Evolutionary conservation across 2,329 filamentous ascomycete genomes (phyloP), one percentile per base, ranked within the genome.

Genomic region (Pleomassaria siparia): DNA sequence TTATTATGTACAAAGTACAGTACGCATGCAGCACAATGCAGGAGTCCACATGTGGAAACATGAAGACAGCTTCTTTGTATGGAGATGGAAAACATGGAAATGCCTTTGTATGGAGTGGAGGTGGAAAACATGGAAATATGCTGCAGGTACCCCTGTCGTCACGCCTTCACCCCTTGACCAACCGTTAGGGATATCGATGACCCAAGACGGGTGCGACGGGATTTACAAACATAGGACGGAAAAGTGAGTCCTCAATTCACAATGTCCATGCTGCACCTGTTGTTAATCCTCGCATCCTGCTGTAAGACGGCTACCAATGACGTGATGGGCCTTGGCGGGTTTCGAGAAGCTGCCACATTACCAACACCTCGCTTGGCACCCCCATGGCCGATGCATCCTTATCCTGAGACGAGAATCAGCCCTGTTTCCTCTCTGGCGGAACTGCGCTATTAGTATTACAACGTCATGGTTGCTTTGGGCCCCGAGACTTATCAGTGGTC

Each of bases 101-200:
- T n/a, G n/a, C n/a, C n/a, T n/a, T n/a, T n/a, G n/a, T n/a, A 26
- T 26, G 32, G 15, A 11, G n/a, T 22, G 35, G 18, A 22, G 35
- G 5, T 22, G n/a, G 35, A 24, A 15, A 24, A 37, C 32, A 15
- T 24, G 20, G 20, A 21, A 21, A 22, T 20, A 22, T 25, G 48
- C 50, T 59, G 62, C 62, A 66, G 62, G 59, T 62, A 56, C 62
- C 28, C 25, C n/a, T n/a, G n/a, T n/a, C n/a, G n/a, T n/a, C n/a
- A n/a, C 41, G 42, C 50, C 44, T 33, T 55, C 56, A 51, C 46
- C 49, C 39, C 25, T 15, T 29, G 18, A 37, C 35, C 35, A 35
- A 20, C 5, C 12, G 7, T 18, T 18, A 18, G 25, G 35, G 56
- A 59, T 55, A 39, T 56, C 54, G 50, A 55, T 54, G 58, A n/a